Percentiles rank a stretch among this genome's conserved stretches.
These are phyloP conservation scores for Mycena pura DNA, from an alignment of 768 basidiomycete species.

Conservation along the genomic window DNA sequence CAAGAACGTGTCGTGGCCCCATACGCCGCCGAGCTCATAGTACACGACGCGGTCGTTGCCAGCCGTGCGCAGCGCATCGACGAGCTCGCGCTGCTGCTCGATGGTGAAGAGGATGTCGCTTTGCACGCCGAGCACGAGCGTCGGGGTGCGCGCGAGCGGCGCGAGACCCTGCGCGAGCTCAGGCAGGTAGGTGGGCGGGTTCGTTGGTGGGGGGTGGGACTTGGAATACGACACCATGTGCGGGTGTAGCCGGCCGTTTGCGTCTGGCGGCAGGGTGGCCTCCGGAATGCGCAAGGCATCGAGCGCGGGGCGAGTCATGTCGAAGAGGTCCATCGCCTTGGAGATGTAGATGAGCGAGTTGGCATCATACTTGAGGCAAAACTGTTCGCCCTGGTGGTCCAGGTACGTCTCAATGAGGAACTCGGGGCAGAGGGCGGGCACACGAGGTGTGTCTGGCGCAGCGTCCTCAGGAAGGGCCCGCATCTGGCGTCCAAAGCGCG, in stretches of 20 bases:
- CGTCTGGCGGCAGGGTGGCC: constrained; percentile 39
- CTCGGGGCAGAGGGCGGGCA: constrained; percentile 91
- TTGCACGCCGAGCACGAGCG: constrained; percentile 91
- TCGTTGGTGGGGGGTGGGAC: constrained; percentile 74
- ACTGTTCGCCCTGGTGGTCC: constrained; percentile 96
- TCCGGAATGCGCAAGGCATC: constrained; percentile 64
- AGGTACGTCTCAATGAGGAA: constrained; percentile 99
- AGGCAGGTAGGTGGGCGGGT: constrained; percentile 76
- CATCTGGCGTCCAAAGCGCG: constrained; percentile 89
- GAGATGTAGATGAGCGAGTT: constrained; percentile 99
- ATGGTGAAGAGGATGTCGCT: constrained; percentile 97
- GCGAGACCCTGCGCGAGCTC: constrained; percentile 80
- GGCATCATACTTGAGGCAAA: constrained; percentile 98
- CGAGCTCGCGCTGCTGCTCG: constrained; percentile 95
- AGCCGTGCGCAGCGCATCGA: constrained; percentile 87
- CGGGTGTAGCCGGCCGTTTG: constrained; percentile 27
- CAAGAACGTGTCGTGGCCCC: constrained; percentile 99
- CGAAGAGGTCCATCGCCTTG: constrained; percentile 99
- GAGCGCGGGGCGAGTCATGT: constrained; percentile 85
- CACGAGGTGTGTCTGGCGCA: constrained; percentile 40
- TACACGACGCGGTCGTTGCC: constrained; percentile 92
- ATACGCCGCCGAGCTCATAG: constrained; percentile 98
- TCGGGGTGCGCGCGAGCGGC: constrained; percentile 79
- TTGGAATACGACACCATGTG: constrained; percentile 63
- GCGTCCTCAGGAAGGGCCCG: constrained; percentile 48